phyloP scores from a whole-genome alignment of 2,329 filamentous ascomycete genomes.

The Neonectria sp. region DNA sequence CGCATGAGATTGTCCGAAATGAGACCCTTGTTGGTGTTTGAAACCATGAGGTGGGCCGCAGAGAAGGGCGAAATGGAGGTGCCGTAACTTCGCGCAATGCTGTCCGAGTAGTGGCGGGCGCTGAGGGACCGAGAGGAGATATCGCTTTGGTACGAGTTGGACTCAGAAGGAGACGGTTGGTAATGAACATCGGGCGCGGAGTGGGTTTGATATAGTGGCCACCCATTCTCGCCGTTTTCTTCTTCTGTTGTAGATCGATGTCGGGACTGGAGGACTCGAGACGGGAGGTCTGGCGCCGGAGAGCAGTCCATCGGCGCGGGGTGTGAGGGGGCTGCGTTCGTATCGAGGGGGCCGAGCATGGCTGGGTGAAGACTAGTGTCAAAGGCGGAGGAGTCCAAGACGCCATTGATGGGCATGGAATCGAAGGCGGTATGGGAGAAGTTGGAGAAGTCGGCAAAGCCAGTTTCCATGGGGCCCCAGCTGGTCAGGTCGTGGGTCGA shows the following conservation, averaged over 20 bases:
- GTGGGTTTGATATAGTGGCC: slow-evolving; percentile 45
- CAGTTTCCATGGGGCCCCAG: slow-evolving; percentile 47
- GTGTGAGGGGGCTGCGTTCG: slow-evolving; percentile 38
- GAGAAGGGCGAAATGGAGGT: slow-evolving; percentile 49
- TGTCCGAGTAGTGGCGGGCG: slow-evolving; percentile 45
- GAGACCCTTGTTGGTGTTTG: slow-evolving; percentile 46
- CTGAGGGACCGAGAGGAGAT: slow-evolving; percentile 45
- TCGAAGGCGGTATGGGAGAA: slow-evolving; percentile 46
- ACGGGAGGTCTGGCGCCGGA: slow-evolving; percentile 39
- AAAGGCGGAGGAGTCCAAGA: slow-evolving; percentile 45
- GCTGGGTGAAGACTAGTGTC: slow-evolving; percentile 44
- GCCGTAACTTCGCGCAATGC: slow-evolving; percentile 43
- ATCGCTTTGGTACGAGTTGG: slow-evolving; percentile 49
- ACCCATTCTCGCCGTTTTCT: slow-evolving; percentile 46
- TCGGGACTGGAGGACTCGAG: slow-evolving; percentile 31
- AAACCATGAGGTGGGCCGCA: slow-evolving; percentile 44
- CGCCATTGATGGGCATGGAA: slow-evolving; percentile 42
- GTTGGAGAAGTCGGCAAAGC: slow-evolving; percentile 42
- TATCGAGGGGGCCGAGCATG: slow-evolving; percentile 39
- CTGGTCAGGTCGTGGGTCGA: slow-evolving; percentile 46
- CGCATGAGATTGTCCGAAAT: slow-evolving; percentile 48
- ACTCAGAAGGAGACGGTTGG: slow-evolving; percentile 45
- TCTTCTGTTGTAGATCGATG: slow-evolving; percentile 42
- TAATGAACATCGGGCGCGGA: slow-evolving; percentile 43
- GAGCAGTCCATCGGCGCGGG: slow-evolving; percentile 41